Evolutionary conservation across 163 green algal species (phyloP), one percentile per base, ranked within the genome.

Genomic region (Chlorella variabilis): DNA sequence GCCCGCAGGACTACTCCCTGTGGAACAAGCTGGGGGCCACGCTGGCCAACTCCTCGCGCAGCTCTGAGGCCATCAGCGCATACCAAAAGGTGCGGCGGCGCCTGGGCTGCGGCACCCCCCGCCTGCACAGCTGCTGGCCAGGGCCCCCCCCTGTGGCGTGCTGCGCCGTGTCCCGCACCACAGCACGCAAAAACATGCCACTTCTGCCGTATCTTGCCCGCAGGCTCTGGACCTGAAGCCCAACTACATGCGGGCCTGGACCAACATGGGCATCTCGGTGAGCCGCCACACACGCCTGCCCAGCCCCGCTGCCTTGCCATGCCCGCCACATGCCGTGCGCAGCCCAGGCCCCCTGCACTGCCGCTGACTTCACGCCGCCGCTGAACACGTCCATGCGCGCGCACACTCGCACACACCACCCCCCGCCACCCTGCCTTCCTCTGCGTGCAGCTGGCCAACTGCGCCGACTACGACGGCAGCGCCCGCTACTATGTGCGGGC

Each of bases 1-100:
- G 82, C 18, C 94, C 94, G 0, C 8, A 89, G 0, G 94, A 98
- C 89, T 98, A 99, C 86, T 91, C 84, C 29, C 87, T 98, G 71
- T 99, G 96, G 96, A 99, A 99, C 91, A 98, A 98, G 90, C 92
- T 99, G 67, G 96, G 96, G 23, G 96, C 96, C 21, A 98, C 96
- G 21, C 89, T 98, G 59, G 94, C 96, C 75, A 99, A 99, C 88
- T 92, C 92, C 71, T 87, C 88, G 2, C 90, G 89, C 49, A 94
- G 85, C 54, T 83, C 69, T 4, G 93, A 97, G 69, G 96, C 96
- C 20, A 89, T 98, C n/a, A 81, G 76, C 31, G 93, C 94, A 0
- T 99, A 98, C 80, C 90, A 92, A 66, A 83, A 90, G 66, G 85
- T 82, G 23, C 8, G 58, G 23, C 21, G 65, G 65, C 9, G 38